Percentiles rank a stretch among this genome's conserved stretches.
Evolutionary conservation across 2,329 filamentous ascomycete genomes (phyloP).

Genomic region (Corynespora cassiicola): DNA sequence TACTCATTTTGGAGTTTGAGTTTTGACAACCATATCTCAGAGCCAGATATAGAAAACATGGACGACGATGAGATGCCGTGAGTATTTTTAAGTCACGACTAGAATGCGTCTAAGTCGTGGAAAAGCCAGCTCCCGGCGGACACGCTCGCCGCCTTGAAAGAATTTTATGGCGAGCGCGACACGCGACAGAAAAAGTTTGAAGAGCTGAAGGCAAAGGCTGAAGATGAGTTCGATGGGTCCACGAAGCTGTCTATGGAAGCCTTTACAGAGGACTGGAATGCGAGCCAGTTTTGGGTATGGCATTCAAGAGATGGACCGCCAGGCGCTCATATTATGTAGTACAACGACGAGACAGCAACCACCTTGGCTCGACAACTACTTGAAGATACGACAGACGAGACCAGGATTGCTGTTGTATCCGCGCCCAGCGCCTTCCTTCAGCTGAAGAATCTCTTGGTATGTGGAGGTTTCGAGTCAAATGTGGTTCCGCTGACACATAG

Average conservation of each 20-base stretch:
- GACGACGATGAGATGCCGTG: conserved; percentile 46
- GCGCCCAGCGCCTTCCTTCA: conserved; percentile 80
- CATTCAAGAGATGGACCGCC: conserved; percentile 9
- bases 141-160: conserved; percentile 72
- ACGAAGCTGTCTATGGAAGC: conserved; percentile 66
- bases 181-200: conserved; percentile 71
- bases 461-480: conserved; percentile 19
- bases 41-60: conserved; percentile 22
- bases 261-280: conserved; percentile 83
- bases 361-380: conserved; percentile 71
- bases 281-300: conserved; percentile 81
- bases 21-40: conserved; percentile 4
- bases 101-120: conserved; percentile 22
- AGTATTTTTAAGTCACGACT: conserved; percentile 11
- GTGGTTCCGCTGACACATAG: conserved; percentile 2
- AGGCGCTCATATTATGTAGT: conserved; percentile 53
- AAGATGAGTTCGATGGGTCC: conserved; percentile 56
- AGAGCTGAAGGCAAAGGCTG: conserved; percentile 67
- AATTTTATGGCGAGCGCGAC: conserved; percentile 78
- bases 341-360: conserved; percentile 73
- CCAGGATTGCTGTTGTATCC: conserved; percentile 72
- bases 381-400: conserved; percentile 62
- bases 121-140: conserved; percentile 68
- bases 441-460: conserved; percentile 72
- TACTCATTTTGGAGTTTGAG: conserved; percentile 27